Conservation (phyloP, 2,329 filamentous ascomycete genomes). For the Kalmusia sp. region DNA sequence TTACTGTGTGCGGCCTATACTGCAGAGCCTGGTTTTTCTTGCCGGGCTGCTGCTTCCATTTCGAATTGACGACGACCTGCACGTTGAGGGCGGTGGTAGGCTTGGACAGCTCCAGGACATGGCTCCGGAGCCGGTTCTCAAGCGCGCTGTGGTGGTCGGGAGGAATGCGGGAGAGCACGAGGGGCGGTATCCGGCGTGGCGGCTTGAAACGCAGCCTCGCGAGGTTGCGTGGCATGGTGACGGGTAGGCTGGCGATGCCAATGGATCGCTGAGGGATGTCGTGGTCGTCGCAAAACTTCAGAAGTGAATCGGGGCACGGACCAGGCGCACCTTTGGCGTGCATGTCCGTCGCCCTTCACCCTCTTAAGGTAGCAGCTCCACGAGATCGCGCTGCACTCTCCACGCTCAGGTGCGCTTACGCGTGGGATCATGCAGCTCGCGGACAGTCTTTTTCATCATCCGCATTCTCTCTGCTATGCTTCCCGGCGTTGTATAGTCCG, state of each 20-base stretch:
- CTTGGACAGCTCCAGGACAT: constrained; percentile 35
- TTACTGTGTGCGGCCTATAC: constrained; percentile 45
- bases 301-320: not conserved
- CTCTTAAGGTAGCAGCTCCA: constrained; percentile 27
- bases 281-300: constrained; percentile 15
- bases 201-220: constrained; percentile 32
- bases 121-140: constrained; percentile 22
- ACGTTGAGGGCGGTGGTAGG: constrained; percentile 29
- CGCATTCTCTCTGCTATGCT: not conserved
- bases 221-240: constrained; percentile 40
- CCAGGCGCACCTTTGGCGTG: constrained; percentile 17
- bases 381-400: constrained; percentile 3
- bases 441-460: not conserved
- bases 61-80: constrained; percentile 32
- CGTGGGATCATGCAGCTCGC: not conserved
- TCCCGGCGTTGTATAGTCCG: not conserved
- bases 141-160: constrained; percentile 14
- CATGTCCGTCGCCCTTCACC: no score
- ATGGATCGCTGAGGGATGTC: constrained; percentile 7
- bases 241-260: constrained; percentile 15
- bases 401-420: not conserved
- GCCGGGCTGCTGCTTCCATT: constrained; percentile 21
- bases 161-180: constrained; percentile 21
- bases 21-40: constrained; percentile 19
- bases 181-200: constrained; percentile 21